These are phyloP conservation scores for Coriaria nepalensis DNA, from an alignment of 306 rosid species.

Conservation along the genomic window DNA sequence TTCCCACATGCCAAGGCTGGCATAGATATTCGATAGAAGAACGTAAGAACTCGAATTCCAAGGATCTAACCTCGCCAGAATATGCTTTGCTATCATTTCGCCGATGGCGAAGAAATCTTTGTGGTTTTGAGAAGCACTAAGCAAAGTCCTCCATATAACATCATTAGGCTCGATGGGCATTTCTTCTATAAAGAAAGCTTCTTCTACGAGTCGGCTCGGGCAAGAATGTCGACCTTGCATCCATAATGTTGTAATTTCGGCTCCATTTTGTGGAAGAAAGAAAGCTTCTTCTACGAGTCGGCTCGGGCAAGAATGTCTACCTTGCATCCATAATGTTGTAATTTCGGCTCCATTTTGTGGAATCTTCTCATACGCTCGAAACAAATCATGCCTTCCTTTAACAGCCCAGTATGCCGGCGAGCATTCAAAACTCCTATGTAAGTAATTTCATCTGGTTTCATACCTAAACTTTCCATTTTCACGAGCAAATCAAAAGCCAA, in stretches of 20 bases:
- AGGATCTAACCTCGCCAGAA: conserved; percentile 27
- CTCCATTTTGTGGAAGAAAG: conserved; percentile 48
- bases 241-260: conserved; percentile 74
- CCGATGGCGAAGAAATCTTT: conserved; percentile 27
- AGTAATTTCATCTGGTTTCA: conserved; percentile 54
- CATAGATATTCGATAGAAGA: conserved; percentile 55
- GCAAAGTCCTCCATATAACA: conserved; percentile 62
- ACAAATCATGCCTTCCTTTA: conserved; percentile 58
- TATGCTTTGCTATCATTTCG: conserved; percentile 34
- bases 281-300: too few species aligned
- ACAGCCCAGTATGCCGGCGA: conserved; percentile 59
- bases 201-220: conserved; percentile 56
- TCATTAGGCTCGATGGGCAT: conserved; percentile 76
- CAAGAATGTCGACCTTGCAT: conserved; percentile 56
- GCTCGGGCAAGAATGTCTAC: conserved; percentile 61
- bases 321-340: conserved; percentile 74
- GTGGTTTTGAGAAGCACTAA: conserved; percentile 49
- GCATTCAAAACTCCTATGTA: conserved; percentile 58
- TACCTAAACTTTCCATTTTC: conserved; percentile 43
- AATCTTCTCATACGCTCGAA: conserved; percentile 61
- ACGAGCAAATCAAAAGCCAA: conserved; percentile 40
- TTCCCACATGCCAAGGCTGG: conserved; percentile 52
- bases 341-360: conserved; percentile 51
- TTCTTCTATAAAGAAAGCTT: conserved; percentile 34
- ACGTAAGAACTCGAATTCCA: conserved; percentile 43